Evolutionary conservation across 1,284 basidiomycete genomes (phyloP).

Genomic region (Cystobasidium slooffiae): DNA sequence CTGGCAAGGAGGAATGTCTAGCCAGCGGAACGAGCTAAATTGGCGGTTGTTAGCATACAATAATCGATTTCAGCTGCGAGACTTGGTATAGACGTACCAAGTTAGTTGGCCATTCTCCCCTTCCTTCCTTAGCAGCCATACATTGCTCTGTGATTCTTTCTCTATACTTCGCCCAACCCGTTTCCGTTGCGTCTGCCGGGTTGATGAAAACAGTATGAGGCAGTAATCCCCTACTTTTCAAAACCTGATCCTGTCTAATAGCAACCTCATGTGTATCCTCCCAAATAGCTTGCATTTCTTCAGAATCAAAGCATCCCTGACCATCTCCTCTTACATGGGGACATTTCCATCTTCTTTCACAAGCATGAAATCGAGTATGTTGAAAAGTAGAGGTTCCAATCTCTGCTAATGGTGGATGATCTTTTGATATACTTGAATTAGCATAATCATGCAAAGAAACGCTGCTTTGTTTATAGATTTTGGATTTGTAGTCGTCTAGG

Average conservation of each 20-base stretch:
- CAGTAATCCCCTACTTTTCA: slow-evolving; percentile 22
- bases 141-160: slow-evolving; percentile 61
- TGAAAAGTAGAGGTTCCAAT: slow-evolving; percentile 69
- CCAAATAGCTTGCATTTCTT: slow-evolving; percentile 38
- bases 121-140: slow-evolving; percentile 26
- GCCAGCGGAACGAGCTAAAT: slow-evolving; percentile 76
- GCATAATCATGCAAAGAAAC: slow-evolving; percentile 51
- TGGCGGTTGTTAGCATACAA: background rate
- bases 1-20: slow-evolving; percentile 82
- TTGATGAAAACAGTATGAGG: slow-evolving; percentile 72
- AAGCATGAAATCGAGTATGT: slow-evolving; percentile 83
- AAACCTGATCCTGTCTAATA: slow-evolving; percentile 4
- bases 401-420: slow-evolving; percentile 66
- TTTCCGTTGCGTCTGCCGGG: slow-evolving; percentile 67
- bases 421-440: slow-evolving; percentile 15
- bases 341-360: slow-evolving; percentile 80
- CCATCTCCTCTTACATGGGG: slow-evolving; percentile 53
- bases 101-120: slow-evolving; percentile 61
- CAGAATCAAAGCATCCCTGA: slow-evolving; percentile 46
- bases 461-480: slow-evolving; percentile 65
- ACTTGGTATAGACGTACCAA: slow-evolving; percentile 62
- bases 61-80: background rate
- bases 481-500: slow-evolving; percentile 80
- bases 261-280: slow-evolving; percentile 27
- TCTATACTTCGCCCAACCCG: slow-evolving; percentile 69